A percentile compares a stretch with the other conserved stretches of the same genome.
phyloP scores from a whole-genome alignment of 805 yeast genomes.

The Saturnispora hagleri region DNA sequence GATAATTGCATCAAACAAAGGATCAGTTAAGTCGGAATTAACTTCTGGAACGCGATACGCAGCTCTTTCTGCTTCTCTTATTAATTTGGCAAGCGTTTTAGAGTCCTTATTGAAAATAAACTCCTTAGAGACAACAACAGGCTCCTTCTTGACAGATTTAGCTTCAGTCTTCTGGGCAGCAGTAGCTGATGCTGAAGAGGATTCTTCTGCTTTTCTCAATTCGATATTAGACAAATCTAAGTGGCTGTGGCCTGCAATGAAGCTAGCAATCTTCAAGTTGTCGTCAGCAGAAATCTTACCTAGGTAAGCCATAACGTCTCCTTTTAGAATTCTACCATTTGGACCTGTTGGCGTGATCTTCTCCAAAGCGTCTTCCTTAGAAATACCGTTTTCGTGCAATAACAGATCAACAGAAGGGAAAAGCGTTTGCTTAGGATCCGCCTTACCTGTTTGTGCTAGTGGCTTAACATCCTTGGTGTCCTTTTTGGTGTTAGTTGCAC shows the following conservation, averaged over 20 bases:
- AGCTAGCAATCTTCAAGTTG: constrained; percentile 44
- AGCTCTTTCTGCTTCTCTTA: constrained; percentile 35
- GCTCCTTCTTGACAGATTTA: constrained; percentile 29
- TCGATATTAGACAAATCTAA: constrained; percentile 68
- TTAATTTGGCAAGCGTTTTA: constrained; percentile 34
- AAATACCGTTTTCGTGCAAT: constrained; percentile 51
- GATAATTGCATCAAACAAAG: constrained; percentile 49
- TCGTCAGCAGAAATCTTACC: constrained; percentile 60
- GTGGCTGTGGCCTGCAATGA: constrained; percentile 45
- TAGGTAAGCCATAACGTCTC: constrained; percentile 79
- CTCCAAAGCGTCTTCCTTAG: constrained; percentile 58
- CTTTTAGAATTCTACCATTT: constrained; percentile 77
- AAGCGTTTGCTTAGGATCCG: constrained; percentile 59
- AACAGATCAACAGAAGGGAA: constrained; percentile 73
- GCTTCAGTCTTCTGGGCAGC: constrained; percentile 1
- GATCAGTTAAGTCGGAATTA: constrained; percentile 43
- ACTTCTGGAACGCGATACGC: constrained; percentile 28
- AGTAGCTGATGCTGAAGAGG: constrained; percentile 10
- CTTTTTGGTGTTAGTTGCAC: constrained; percentile 8
- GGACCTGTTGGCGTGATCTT: constrained; percentile 84
- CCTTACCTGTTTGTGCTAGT: constrained; percentile 26
- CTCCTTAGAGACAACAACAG: constrained; percentile 1
- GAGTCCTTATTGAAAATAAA: constrained; percentile 3
- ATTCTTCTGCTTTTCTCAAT: constrained; percentile 21
- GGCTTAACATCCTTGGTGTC: neutral